A percentile compares a stretch with the other conserved stretches of the same genome.
These are phyloP conservation scores for Monosporascus ibericus DNA, from an alignment of 2,329 filamentous ascomycete genomes.

Conservation along the genomic window DNA sequence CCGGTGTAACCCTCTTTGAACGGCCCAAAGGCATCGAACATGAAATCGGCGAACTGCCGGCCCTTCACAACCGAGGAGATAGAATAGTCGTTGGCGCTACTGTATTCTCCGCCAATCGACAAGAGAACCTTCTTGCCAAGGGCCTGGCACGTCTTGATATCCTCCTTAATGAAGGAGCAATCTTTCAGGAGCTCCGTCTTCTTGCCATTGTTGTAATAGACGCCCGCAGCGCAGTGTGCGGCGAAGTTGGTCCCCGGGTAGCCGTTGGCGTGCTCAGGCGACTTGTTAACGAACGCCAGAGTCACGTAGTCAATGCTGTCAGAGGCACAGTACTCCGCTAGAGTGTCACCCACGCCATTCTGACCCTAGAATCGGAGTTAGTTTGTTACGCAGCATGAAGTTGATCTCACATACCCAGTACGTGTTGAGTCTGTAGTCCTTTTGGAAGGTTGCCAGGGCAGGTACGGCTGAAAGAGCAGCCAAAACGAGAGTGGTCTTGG, in stretches of 20 bases:
- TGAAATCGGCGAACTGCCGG: constrained; percentile 29
- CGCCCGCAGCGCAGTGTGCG: constrained; percentile 27
- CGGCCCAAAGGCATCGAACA: constrained; percentile 33
- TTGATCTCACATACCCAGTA: constrained; percentile 17
- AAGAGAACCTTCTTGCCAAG: constrained; percentile 58
- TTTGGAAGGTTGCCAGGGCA: constrained; percentile 11
- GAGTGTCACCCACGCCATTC: constrained; percentile 13
- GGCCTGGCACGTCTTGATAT: constrained; percentile 43
- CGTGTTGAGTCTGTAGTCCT: constrained; percentile 19
- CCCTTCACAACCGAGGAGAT: constrained; percentile 24
- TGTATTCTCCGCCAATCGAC: constrained; percentile 51
- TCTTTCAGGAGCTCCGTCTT: constrained; percentile 25
- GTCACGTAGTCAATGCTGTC: constrained; percentile 33
- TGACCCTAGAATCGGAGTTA: constrained; percentile 11
- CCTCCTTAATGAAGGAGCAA: constrained; percentile 28
- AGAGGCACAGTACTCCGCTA: constrained; percentile 24
- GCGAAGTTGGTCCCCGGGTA: constrained; percentile 35
- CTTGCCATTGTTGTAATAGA: constrained; percentile 21
- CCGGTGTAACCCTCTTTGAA: constrained; percentile 14
- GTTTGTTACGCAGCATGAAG: not conserved
- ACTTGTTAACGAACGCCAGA: constrained; percentile 32
- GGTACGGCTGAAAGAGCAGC: constrained; percentile 14
- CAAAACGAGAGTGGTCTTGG: constrained; percentile 13
- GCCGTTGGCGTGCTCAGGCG: constrained; percentile 29
- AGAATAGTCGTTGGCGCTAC: constrained; percentile 25